Base-by-base conservation (phyloP, 768 basidiomycete species). In the Psilocybe sp. region DNA sequence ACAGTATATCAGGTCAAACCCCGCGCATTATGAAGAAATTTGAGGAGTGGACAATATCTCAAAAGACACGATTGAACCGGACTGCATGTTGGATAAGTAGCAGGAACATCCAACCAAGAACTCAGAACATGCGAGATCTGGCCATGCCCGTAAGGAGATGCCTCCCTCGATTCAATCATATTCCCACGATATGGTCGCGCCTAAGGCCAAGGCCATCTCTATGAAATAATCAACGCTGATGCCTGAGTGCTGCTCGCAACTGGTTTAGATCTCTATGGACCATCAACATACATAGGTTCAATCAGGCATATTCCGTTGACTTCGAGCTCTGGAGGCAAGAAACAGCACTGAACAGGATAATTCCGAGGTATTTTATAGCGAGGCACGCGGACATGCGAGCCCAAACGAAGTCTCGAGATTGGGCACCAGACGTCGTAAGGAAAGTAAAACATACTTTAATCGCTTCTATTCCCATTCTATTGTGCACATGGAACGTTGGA, bases 11-110 rank as follows among this genome's bases (percentile, higher is more conserved):
- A 58, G 38, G 42, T n/a, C 40, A 47, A 52, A 54, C 46, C 60
- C 47, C 23, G 23, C 23, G 23, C 68, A 67, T 72, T 70, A 68
- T 74, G 64, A 69, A 70, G 49, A 63, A 62, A 57, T 57, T 57
- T 50, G 41, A 51, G 56, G 37, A 48, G 53, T 51, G 39, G 40
- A 28, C 23, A 28, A 28, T 28, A 28, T 28, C 23, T 7, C 44
- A 56, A 63, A 69, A 64, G 64, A 71, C 74, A 73, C 75, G 74
- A 70, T 77, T 72, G 55, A 62, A 71, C 67, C 75, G 75, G 74
- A 69, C 67, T 64, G 59, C 60, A 56, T 61, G 52, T 57, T 60
- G 47, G 60, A 54, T 28, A 28, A 28, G 57, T 38, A 62, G 61
- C 46, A 64, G 61, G 66, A 61, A 63, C 64, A 64, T 69, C 66